Evolutionary conservation across 208 protist species (phyloP), one percentile per base, ranked within the genome.

Genomic region (Plasmodiophora brassicae): DNA sequence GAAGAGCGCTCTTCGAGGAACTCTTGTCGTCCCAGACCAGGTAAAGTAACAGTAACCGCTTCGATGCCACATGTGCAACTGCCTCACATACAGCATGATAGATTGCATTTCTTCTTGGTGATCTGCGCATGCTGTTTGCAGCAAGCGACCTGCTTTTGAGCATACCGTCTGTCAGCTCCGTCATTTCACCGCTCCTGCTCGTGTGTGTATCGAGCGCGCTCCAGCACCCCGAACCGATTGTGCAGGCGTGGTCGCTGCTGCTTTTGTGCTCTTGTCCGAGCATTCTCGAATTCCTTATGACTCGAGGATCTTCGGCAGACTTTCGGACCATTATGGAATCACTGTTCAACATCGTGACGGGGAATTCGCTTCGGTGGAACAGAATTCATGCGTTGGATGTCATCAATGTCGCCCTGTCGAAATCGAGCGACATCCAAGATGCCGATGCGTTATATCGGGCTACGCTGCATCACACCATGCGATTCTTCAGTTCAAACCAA

Each of bases 311-410:
- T 32, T 8, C 65, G 20, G 5, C n/a, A 14, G 65, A 78, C n/a
- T 36, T 78, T 36, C 65, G 41, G 20, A 38, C 65, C 5, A 44
- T 78, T 38, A 36, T 78, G 14, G n/a, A 78, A 14, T n/a, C 32
- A 5, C 65, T 78, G 20, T 5, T 78, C 65, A 32, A 5, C 20
- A 32, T 36, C n/a, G n/a, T 32, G 32, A 32, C 41, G 32, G 41
- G 65, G 32, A 78, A 38, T 32, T 38, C 65, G n/a, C n/a, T 78
- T n/a, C 65, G n/a, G n/a, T 78, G 65, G 65, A 78, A 78, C 41
- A n/a, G 65, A 44, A n/a, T 5, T 5, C 65, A 38, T 14, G 5
- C 65, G 20, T 14, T 32, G 5, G 65, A 78, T 78, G 5, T 78
- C n/a, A 5, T 78, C 10, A 78, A 78, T 32, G 20, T 78, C 5